Base-by-base conservation (phyloP, 371 early-diverging fungal genomes). In the Mucor saturninus region DNA sequence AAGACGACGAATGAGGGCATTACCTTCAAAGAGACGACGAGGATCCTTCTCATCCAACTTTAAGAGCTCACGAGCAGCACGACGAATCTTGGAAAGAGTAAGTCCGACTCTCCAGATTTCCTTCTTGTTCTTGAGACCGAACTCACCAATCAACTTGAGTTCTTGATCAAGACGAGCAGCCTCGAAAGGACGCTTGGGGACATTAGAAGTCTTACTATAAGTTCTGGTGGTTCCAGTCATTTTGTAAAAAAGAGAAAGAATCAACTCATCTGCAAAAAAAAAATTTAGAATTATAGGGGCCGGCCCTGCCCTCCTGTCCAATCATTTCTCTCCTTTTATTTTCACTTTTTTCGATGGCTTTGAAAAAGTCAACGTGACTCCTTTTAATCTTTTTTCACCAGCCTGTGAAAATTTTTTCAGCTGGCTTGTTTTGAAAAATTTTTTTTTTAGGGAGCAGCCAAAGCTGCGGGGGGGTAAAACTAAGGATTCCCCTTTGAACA, bases 111-210 rank as follows among this genome's bases (percentile, higher is more conserved):
- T 93, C 95, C 98, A 98, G 85, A 99, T 96, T 88, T 99, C 99
- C 75, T 93, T 94, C 95, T 99, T 99, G 96, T 98, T 98, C 80
- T 95, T 92, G 76, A 99, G 94, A 84, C 99, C 99, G 88, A 94
- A 99, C 77, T 95, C 95, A 69, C 99, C 99, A 75, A 94, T 89
- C 69, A 99, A 90, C 91, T 98, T 96, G 79, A 99, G 88, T 88
- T 99, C 99, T 80, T 94, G 94, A 81, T 99, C 96, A 73, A 99
- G 92, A 83, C 99, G 95, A 71, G 95, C 99, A 70, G 94, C 90
- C 81, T 97, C 99, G 89, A 94, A 99, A 59, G 99, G 99, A 86
- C 99, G 94, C 82, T 95, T 90, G 74, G 99, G 99, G 75, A 98
- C 97, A 90, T 96, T 97, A 88, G 92, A 95, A 77, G 95, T 94